Conservation (phyloP, 768 basidiomycete species). For the Suillus occidentalis region DNA sequence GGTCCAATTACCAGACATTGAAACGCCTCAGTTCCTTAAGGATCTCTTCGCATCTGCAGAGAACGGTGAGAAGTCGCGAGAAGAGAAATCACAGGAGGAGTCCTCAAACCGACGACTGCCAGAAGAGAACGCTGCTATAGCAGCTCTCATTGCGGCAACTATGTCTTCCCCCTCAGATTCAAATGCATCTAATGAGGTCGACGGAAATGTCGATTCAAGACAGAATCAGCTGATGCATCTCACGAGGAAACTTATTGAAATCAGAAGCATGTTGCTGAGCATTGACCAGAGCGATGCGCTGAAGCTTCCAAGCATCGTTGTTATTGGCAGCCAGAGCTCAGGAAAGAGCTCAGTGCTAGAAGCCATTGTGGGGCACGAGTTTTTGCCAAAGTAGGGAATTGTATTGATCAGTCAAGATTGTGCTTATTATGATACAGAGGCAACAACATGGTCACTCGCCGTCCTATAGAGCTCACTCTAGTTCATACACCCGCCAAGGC, state of each 20-base stretch:
- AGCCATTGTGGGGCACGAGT: constrained; percentile 96
- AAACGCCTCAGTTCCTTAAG: constrained; percentile 67
- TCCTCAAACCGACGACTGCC: constrained; percentile 40
- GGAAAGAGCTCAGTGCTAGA: constrained; percentile 98
- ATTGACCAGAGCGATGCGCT: constrained; percentile 95
- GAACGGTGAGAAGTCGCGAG: constrained; percentile 33
- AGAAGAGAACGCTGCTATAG: constrained; percentile 63
- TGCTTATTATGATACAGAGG: constrained; percentile 54
- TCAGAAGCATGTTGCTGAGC: constrained; percentile 89
- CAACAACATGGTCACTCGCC: constrained; percentile 98
- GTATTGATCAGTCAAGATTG: background rate
- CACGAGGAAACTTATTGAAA: constrained; percentile 94
- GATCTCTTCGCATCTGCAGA: constrained; percentile 47
- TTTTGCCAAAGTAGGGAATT: constrained; percentile 89
- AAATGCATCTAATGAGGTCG: constrained; percentile 33
- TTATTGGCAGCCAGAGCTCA: constrained; percentile 97
- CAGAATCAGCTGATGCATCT: constrained; percentile 91
- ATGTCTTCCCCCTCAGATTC: constrained; percentile 75
- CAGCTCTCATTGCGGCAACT: constrained; percentile 74
- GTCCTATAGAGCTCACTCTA: constrained; percentile 95
- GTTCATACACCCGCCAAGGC: constrained; percentile 76
- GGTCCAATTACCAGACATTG: constrained; percentile 57
- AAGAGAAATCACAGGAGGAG: constrained; percentile 34
- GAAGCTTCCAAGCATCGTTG: constrained; percentile 97
- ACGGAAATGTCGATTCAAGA: constrained; percentile 43